These are phyloP conservation scores for Nematocida sp. DNA, from an alignment of 371 early-diverging fungal species.

Conservation along the genomic window DNA sequence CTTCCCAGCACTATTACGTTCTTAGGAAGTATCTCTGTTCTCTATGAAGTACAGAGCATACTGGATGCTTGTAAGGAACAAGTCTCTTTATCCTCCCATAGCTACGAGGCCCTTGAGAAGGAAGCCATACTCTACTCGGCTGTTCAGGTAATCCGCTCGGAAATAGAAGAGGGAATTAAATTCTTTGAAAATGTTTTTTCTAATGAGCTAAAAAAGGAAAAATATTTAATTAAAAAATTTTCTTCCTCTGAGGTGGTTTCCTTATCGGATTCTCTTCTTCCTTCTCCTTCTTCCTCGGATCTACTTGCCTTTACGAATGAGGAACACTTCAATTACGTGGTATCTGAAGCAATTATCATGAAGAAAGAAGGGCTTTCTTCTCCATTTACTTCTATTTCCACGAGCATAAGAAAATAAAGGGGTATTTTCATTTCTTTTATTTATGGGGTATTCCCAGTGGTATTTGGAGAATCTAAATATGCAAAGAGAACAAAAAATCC, in stretches of 20 bases:
- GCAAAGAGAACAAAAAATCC: background rate
- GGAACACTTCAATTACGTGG: slow-evolving; percentile 3
- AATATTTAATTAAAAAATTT: background rate
- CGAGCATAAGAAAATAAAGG: slow-evolving; percentile 30
- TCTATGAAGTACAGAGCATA: background rate
- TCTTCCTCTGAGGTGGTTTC: background rate
- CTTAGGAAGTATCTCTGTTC: background rate
- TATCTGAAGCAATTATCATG: background rate
- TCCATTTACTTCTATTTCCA: slow-evolving; percentile 33
- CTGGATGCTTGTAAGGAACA: background rate
- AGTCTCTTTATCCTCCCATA: background rate
- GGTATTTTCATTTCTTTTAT: slow-evolving; percentile 32
- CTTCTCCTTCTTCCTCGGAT: slow-evolving; percentile 2
- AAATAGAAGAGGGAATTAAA: slow-evolving; percentile 17
- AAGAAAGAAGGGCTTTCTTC: background rate
- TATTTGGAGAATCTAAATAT: slow-evolving; percentile 47
- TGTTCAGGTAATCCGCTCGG: background rate
- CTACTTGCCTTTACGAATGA: background rate
- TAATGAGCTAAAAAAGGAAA: slow-evolving; percentile 15
- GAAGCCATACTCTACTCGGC: background rate
- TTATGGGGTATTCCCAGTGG: slow-evolving; percentile 34
- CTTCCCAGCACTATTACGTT: slow-evolving; percentile 14
- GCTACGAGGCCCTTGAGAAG: background rate
- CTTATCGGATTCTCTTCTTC: background rate
- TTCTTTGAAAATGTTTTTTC: slow-evolving; percentile 10